Evolutionary conservation across 441 rosid genomes (phyloP).

Genomic region (Viola pubescens): DNA sequence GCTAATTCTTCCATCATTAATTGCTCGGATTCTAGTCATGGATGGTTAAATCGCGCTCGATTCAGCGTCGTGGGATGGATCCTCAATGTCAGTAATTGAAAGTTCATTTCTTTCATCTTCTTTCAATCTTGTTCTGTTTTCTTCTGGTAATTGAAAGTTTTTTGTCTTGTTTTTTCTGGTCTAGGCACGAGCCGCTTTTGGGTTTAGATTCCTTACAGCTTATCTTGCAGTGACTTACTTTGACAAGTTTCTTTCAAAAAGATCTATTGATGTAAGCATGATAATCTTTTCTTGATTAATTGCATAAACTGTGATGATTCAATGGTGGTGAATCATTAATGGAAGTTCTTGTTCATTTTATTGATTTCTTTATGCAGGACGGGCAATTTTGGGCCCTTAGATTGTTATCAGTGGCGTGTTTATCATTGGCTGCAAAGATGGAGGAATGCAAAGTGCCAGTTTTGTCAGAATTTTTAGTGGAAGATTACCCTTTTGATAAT

Average conservation of each 20-base stretch:
- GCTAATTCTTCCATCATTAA: conserved; percentile 15
- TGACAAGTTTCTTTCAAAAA: conserved; percentile 56
- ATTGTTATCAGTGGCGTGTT: conserved; percentile 65
- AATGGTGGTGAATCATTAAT: background rate
- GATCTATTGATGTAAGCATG: conserved; percentile 54
- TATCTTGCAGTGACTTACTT: conserved; percentile 65
- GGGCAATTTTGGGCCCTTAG: conserved; percentile 69
- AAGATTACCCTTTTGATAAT: conserved; percentile 43
- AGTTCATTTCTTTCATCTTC: background rate
- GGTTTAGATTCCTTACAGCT: conserved; percentile 62
- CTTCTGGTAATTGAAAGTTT: conserved; percentile 1
- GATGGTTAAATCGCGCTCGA: conserved; percentile 45
- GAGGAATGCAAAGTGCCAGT: conserved; percentile 64
- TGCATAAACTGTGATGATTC: background rate
- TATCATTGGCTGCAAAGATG: conserved; percentile 81
- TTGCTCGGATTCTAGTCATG: conserved; percentile 4
- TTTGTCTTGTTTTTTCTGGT: conserved; percentile 13
- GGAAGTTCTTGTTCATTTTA: background rate
- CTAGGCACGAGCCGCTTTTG: conserved; percentile 56
- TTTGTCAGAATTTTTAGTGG: conserved; percentile 44
- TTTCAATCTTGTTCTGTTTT: background rate
- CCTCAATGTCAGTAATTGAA: conserved; percentile 38
- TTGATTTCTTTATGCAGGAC: conserved; percentile 32
- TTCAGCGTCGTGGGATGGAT: conserved; percentile 76
- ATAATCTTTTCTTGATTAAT: background rate